phyloP scores from a whole-genome alignment of 768 basidiomycete genomes.

The Hemileccinum impolitum region DNA sequence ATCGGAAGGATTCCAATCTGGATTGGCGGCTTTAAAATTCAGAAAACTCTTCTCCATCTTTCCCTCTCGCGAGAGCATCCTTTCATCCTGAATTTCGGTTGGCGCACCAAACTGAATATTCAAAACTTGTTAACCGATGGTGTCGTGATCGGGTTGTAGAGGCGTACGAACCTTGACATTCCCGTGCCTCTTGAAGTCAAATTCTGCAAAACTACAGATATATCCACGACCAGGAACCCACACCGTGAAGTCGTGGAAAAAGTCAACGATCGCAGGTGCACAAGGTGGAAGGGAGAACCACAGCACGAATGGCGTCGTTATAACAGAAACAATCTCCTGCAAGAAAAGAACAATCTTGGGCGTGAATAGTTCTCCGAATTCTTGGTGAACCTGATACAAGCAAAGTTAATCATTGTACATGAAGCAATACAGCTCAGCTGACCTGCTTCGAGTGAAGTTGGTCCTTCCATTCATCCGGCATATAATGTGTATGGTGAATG shows the following conservation, averaged over 20 bases:
- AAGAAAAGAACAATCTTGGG: slow-evolving; percentile 87
- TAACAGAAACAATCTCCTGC: slow-evolving; percentile 86
- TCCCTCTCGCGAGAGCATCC: slow-evolving; percentile 82
- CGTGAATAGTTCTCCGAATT: slow-evolving; percentile 90
- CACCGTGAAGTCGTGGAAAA: slow-evolving; percentile 97
- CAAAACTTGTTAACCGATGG: not conserved
- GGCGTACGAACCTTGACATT: slow-evolving; percentile 69
- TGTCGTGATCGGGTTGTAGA: not conserved
- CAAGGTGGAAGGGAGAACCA: slow-evolving; percentile 90
- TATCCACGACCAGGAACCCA: slow-evolving; percentile 96
- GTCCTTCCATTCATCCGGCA: slow-evolving; percentile 91
- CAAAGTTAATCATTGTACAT: not conserved
- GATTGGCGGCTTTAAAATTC: slow-evolving; percentile 94
- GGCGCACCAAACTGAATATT: slow-evolving; percentile 83
- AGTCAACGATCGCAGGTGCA: slow-evolving; percentile 90
- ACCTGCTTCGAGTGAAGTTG: slow-evolving; percentile 88
- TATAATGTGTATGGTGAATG: slow-evolving; percentile 91
- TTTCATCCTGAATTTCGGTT: slow-evolving; percentile 58
- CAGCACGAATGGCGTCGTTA: slow-evolving; percentile 90
- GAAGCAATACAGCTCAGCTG: slow-evolving; percentile 4
- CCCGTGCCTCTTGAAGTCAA: slow-evolving; percentile 94
- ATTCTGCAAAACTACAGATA: slow-evolving; percentile 97
- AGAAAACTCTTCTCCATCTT: slow-evolving; percentile 99
- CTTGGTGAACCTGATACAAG: slow-evolving; percentile 68
- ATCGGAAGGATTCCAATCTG: slow-evolving; percentile 92